phyloP scores from a whole-genome alignment of 768 basidiomycete species.

The Boletus coccyginus region DNA sequence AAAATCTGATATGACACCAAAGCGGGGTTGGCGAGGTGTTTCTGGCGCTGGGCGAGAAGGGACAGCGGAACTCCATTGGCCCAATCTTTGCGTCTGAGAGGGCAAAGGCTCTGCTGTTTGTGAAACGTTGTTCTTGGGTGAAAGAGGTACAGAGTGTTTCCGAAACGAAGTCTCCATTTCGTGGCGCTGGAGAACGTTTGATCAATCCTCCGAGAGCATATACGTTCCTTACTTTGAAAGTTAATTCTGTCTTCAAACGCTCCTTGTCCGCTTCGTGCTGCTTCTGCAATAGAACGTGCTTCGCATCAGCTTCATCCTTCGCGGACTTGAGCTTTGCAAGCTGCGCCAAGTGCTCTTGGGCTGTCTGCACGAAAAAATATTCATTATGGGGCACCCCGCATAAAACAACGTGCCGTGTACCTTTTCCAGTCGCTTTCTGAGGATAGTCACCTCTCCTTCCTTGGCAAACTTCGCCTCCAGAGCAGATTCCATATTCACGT shows the following conservation, averaged over 20 bases:
- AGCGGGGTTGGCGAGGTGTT: slow-evolving; percentile 39
- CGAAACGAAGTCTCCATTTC: slow-evolving; percentile 58
- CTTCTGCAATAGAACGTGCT: slow-evolving; percentile 53
- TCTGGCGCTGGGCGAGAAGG: slow-evolving; percentile 31
- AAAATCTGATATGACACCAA: slow-evolving; percentile 27
- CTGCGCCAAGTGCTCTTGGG: slow-evolving; percentile 57
- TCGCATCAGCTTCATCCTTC: slow-evolving; percentile 60
- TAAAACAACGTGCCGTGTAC: slow-evolving; percentile 30
- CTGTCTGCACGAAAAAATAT: slow-evolving; percentile 37
- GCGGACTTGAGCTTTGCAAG: slow-evolving; percentile 54
- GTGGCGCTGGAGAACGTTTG: slow-evolving; percentile 50
- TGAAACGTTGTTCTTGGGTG: slow-evolving; percentile 42
- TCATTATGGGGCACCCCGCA: neutral
- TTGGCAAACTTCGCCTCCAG: slow-evolving; percentile 52
- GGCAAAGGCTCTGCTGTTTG: slow-evolving; percentile 41
- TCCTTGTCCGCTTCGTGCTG: slow-evolving; percentile 68
- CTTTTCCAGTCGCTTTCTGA: slow-evolving; percentile 68
- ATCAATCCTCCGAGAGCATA: slow-evolving; percentile 12
- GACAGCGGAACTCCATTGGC: slow-evolving; percentile 22
- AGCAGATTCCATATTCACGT: slow-evolving; percentile 45
- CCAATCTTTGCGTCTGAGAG: slow-evolving; percentile 40
- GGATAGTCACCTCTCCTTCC: slow-evolving; percentile 68
- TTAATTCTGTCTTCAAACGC: slow-evolving; percentile 62
- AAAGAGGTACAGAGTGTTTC: slow-evolving; percentile 46
- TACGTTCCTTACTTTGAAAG: slow-evolving; percentile 55